phyloP scores from a whole-genome alignment of 164 flowering plant species.

The Warburgia ugandensis region DNA sequence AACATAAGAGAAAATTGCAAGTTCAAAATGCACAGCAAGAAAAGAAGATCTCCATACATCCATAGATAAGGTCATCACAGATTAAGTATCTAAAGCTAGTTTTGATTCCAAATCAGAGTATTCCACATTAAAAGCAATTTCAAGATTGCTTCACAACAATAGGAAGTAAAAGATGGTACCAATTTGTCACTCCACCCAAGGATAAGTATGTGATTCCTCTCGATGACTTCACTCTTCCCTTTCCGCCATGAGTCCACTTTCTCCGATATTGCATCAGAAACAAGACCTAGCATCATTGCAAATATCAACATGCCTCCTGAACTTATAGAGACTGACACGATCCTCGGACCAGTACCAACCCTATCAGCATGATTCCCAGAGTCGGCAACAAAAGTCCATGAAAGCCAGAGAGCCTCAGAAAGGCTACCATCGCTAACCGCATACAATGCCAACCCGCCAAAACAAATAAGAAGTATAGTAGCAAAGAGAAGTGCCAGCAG shows the following conservation, averaged over 20 bases:
- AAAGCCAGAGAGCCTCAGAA: constrained; percentile 84
- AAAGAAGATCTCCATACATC: too few species aligned
- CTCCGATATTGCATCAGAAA: constrained; percentile 93
- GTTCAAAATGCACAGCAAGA: too few species aligned
- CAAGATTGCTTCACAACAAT: too few species aligned
- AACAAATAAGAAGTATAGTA: constrained; percentile 75
- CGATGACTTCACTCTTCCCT: constrained; percentile 96
- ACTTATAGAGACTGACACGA: constrained; percentile 83
- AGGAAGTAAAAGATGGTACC: too few species aligned
- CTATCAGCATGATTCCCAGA: constrained; percentile 93
- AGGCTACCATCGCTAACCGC: constrained; percentile 73
- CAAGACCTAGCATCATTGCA: constrained; percentile 98
- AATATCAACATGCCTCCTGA: constrained; percentile 94
- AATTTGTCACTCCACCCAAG: constrained; percentile 99
- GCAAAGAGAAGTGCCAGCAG: constrained; percentile 90
- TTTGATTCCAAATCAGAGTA: too few species aligned
- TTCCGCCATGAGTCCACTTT: constrained; percentile 87
- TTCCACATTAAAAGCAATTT: too few species aligned
- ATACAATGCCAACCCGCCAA: constrained; percentile 91
- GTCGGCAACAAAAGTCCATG: constrained; percentile 92
- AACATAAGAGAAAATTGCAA: too few species aligned
- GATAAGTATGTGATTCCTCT: constrained; percentile 73
- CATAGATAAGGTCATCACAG: too few species aligned
- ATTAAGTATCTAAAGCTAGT: too few species aligned
- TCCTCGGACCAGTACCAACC: constrained; percentile 72